Conservation (phyloP, 371 early-diverging fungal genomes). For the Actinomucor elegans region DNA sequence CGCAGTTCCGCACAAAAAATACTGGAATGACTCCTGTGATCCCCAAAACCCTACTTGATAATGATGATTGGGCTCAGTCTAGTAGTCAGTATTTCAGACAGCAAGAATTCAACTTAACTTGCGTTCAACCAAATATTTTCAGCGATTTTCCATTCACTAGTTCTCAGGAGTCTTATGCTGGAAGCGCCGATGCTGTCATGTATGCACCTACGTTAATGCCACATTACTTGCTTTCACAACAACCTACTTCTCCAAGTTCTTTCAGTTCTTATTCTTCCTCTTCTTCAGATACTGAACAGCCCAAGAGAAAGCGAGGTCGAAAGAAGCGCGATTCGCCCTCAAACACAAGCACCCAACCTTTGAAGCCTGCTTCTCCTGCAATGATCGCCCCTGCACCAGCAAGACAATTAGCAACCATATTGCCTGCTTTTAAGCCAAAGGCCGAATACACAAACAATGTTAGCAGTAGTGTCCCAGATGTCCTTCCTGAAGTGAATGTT, state of each 20-base stretch:
- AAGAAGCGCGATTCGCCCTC: constrained; percentile 20
- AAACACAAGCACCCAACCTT: background rate
- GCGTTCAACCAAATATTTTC: no score
- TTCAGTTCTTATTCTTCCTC: constrained; percentile 4
- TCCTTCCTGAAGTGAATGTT: background rate
- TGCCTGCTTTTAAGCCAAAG: constrained; percentile 1
- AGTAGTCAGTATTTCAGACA: no score
- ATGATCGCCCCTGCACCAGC: constrained; percentile 4
- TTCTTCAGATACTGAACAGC: constrained; percentile 21
- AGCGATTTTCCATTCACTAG: no score
- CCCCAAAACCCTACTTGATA: no score
- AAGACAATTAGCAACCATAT: background rate
- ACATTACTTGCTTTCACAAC: background rate
- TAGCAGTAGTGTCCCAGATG: background rate
- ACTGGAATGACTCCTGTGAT: no score
- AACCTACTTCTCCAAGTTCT: constrained; percentile 6
- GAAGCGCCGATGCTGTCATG: no score
- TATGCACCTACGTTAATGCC: no score
- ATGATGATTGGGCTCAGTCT: no score
- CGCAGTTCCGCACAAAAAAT: no score
- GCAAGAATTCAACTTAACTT: no score
- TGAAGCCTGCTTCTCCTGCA: constrained; percentile 13
- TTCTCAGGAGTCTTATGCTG: no score
- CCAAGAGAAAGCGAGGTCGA: constrained; percentile 24
- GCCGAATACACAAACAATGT: background rate